These are phyloP conservation scores for Elsinoe ampelina DNA, from an alignment of 2,329 filamentous ascomycete genomes.

Conservation along the genomic window DNA sequence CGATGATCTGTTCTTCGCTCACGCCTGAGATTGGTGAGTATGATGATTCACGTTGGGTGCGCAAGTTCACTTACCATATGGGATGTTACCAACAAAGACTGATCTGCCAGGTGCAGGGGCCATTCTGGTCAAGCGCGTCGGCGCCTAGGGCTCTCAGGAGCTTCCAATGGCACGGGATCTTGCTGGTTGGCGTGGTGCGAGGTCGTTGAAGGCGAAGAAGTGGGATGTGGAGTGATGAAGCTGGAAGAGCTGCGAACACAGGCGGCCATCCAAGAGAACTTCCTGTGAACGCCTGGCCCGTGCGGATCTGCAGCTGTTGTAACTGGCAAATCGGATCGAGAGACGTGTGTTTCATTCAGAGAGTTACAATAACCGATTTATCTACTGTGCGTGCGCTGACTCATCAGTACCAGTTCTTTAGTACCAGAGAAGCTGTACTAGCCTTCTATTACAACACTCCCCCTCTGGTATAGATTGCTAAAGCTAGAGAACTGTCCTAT, in stretches of 20 bases:
- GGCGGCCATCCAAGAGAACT: slow-evolving; percentile 20
- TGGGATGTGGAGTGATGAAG: slow-evolving; percentile 16
- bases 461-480: no score
- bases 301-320: slow-evolving; percentile 9
- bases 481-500: no score
- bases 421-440: no score
- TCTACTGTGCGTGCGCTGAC: no score
- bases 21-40: slow-evolving; percentile 51
- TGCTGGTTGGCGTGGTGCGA: no score
- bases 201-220: neutral
- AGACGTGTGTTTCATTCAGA: no score
- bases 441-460: no score
- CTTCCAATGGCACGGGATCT: no score
- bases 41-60: neutral
- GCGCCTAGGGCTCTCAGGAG: no score
- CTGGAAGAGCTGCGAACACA: slow-evolving; percentile 33
- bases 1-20: slow-evolving; percentile 89
- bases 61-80: slow-evolving; percentile 52
- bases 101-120: slow-evolving; percentile 56
- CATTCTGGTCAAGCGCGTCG: neutral
- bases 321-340: no score
- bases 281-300: neutral
- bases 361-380: no score
- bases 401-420: no score
- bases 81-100: slow-evolving; percentile 78